Conservation (phyloP, 331 rosid genomes). For the Dryas integrifolia region DNA sequence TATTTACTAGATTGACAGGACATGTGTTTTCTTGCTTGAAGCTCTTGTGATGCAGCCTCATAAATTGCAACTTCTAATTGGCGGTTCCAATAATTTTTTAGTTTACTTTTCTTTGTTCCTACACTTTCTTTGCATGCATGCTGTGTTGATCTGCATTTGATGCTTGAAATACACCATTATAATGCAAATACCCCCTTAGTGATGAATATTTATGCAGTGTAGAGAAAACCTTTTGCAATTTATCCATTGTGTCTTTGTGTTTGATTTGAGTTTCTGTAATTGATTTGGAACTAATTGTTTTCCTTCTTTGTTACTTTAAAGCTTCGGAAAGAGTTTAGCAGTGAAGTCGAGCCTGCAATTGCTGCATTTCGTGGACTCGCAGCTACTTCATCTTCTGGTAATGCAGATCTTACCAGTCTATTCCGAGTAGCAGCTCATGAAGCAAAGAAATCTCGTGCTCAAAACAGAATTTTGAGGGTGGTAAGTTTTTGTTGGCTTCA, state of each 20-base stretch:
- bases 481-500: conserved; percentile 38
- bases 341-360: conserved; percentile 58
- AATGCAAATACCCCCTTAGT: background rate
- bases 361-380: conserved; percentile 57
- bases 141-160: background rate
- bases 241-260: background rate
- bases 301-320: conserved; percentile 18
- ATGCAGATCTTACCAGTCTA: conserved; percentile 79
- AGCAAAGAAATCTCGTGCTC: conserved; percentile 68
- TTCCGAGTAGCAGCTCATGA: conserved; percentile 77
- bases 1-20: too few species aligned
- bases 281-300: background rate
- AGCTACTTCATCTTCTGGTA: conserved; percentile 50
- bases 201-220: background rate
- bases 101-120: background rate
- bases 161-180: background rate
- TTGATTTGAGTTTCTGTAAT: background rate
- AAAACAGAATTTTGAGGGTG: conserved; percentile 75
- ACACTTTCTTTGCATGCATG: background rate
- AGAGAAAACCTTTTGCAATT: background rate
- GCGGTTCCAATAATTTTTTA: background rate
- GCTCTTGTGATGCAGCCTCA: background rate
- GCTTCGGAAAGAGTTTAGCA: conserved; percentile 79
- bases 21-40: background rate
- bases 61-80: background rate